Evolutionary conservation across 495 filamentous ascomycete genomes (phyloP).

Genomic region (Penicillium alfredii): DNA sequence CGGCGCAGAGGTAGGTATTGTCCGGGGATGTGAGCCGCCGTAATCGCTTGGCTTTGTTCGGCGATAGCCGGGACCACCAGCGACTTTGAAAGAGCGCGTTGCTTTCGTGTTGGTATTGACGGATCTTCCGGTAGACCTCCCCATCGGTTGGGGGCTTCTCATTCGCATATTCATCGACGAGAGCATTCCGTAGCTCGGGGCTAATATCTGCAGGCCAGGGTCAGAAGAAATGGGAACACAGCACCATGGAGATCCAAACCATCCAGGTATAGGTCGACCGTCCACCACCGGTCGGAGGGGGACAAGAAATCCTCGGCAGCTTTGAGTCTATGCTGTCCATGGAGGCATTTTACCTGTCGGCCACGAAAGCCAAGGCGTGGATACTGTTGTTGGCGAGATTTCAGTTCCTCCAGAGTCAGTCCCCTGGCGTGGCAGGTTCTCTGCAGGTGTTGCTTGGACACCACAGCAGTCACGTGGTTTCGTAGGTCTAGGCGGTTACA

Average conservation of each 20-base stretch:
- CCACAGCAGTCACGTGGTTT: too few species aligned
- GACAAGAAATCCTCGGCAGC: conserved; percentile 15
- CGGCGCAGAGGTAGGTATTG: conserved; percentile 6
- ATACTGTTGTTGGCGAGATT: too few species aligned
- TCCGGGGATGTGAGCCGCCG: conserved; percentile 1
- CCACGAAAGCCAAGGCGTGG: conserved; percentile 1
- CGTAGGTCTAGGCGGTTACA: too few species aligned
- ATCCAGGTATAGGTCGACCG: conserved; percentile 25
- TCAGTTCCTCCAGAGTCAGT: too few species aligned
- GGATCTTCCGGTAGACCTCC: conserved; percentile 29
- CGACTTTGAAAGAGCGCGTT: conserved; percentile 11
- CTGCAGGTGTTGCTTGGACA: too few species aligned
- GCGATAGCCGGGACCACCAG: conserved; percentile 7
- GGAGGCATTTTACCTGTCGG: conserved; percentile 16
- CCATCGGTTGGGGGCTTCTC: conserved; percentile 20
- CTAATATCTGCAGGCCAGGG: conserved; percentile 25
- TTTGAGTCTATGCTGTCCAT: conserved; percentile 23
- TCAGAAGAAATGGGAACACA: conserved; percentile 5
- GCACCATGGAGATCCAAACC: conserved; percentile 12
- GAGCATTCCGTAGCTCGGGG: conserved; percentile 11
- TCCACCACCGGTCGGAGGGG: conserved; percentile 22
- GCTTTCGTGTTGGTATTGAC: conserved; percentile 19
- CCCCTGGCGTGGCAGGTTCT: too few species aligned
- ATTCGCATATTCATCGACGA: conserved; percentile 27
- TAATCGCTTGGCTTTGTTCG: conserved; percentile 11